A percentile compares a stretch with the other conserved stretches of the same genome.
Conservation (phyloP, 2,329 filamentous ascomycete genomes). For the Orbilia javanica region DNA sequence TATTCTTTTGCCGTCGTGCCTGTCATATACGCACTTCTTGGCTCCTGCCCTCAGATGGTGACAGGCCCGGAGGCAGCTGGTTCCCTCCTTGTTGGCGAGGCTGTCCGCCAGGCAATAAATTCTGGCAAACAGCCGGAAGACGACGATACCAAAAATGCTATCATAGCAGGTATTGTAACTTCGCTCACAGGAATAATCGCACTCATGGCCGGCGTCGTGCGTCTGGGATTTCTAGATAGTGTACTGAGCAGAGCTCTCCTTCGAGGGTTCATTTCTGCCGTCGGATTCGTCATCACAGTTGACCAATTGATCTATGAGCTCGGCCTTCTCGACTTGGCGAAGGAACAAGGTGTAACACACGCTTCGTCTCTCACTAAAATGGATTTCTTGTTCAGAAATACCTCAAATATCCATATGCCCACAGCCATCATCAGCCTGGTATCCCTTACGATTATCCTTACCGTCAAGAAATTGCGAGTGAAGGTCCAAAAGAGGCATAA, state of each 20-base stretch:
- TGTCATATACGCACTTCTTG: slow-evolving; percentile 88
- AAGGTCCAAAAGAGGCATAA: slow-evolving; percentile 83
- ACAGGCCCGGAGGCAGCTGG: slow-evolving; percentile 95
- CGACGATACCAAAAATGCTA: slow-evolving; percentile 75
- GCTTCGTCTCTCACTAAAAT: slow-evolving; percentile 90
- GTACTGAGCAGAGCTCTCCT: slow-evolving; percentile 93
- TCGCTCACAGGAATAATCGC: slow-evolving; percentile 90
- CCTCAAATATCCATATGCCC: slow-evolving; percentile 76
- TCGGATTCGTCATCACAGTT: slow-evolving; percentile 94
- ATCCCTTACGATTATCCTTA: slow-evolving; percentile 89
- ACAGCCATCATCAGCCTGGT: slow-evolving; percentile 82
- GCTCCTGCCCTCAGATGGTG: slow-evolving; percentile 91
- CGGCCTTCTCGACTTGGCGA: slow-evolving; percentile 78
- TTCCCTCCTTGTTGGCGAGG: slow-evolving; percentile 85
- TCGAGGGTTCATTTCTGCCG: slow-evolving; percentile 94
- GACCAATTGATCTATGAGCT: slow-evolving; percentile 94
- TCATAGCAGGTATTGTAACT: slow-evolving; percentile 87
- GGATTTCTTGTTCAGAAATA: slow-evolving; percentile 79
- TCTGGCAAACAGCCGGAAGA: slow-evolving; percentile 77
- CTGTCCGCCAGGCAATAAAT: slow-evolving; percentile 76
- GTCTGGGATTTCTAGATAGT: slow-evolving; percentile 92
- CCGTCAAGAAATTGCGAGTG: slow-evolving; percentile 81
- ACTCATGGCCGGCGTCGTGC: slow-evolving; percentile 83
- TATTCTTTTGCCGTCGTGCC: slow-evolving; percentile 96
- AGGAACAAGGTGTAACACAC: slow-evolving; percentile 77